Evolutionary conservation across 2,329 filamentous ascomycete genomes (phyloP), one percentile per base, ranked within the genome.

Genomic region (Fusarium siculi): DNA sequence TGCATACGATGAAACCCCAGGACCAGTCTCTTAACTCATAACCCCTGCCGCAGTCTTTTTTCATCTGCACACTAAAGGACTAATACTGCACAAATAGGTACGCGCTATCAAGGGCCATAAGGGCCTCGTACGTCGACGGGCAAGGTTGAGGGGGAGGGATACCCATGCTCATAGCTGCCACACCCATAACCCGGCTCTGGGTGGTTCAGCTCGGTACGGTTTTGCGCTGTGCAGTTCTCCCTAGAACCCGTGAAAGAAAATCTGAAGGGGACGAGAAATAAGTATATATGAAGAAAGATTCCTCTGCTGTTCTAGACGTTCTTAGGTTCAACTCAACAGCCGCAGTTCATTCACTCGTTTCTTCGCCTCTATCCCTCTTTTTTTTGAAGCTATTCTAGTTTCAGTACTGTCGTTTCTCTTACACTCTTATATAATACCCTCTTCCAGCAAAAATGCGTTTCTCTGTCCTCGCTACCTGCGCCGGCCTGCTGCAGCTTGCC

Each of bases 251-350:
- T 46, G 44, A 44, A 37, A 40, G 53, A 30, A 40, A 16, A 19
- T 40, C 25, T 47, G 42, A 58, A 49, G n/a, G 32, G 32, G 49
- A 36, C 12, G 49, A 52, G 43, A 37, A 47, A 46, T 28, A 57
- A 57, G 44, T 69, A 65, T 69, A 69, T 69, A 69, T 69, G 53
- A 69, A 46, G 42, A 42, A 70, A 52, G 23, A 16, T 57, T 65
- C 30, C 21, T 70, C 58, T 61, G 46, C 58, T 49, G 18, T 40
- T 69, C 19, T 49, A 52, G n/a, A 36, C 11, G 28, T 6, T 25
- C 32, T 18, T 12, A 65, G 66, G 46, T 70, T 39, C 65, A 69
- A 49, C 50, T 42, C 66, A 64, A 47, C 66, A 34, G 30, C 36
- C 39, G 36, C 62, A 50, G 49, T 64, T 49, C 46, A 47, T 43